These are phyloP conservation scores for Lasiosphaeris hirsuta DNA, from an alignment of 495 filamentous ascomycete genomes.

Conservation along the genomic window DNA sequence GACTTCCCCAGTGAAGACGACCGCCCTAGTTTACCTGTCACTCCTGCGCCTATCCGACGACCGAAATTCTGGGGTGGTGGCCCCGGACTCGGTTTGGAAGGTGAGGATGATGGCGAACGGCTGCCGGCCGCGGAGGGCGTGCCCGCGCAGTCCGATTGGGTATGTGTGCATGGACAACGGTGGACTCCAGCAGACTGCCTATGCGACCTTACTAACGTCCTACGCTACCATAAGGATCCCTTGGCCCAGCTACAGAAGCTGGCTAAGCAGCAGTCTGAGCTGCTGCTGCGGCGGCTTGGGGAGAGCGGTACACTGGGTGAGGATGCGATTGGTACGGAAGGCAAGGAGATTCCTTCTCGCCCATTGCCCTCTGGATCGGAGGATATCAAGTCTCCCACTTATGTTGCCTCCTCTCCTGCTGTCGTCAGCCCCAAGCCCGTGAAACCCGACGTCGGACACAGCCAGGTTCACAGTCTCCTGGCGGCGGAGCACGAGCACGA, in stretches of 20 bases:
- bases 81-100: constrained; percentile 52
- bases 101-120: constrained; percentile 51
- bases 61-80: constrained; percentile 34
- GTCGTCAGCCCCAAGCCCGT: constrained; percentile 40
- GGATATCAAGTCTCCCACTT: constrained; percentile 42
- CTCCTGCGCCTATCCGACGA: constrained; percentile 69
- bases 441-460: constrained; percentile 33
- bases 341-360: constrained; percentile 38
- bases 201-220: constrained; percentile 57
- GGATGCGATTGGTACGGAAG: constrained; percentile 15
- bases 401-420: constrained; percentile 38
- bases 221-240: constrained; percentile 62
- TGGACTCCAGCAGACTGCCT: constrained; percentile 52
- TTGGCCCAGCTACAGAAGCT: constrained; percentile 65
- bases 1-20: constrained; percentile 84
- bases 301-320: constrained; percentile 21
- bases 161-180: constrained; percentile 62
- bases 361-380: constrained; percentile 49
- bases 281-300: constrained; percentile 46
- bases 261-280: constrained; percentile 57
- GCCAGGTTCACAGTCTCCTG: constrained; percentile 30
- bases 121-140: constrained; percentile 76
- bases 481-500: constrained; percentile 13
- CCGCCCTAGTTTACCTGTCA: constrained; percentile 86
- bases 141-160: constrained; percentile 82